Evolutionary conservation across 352 stramenopile species (phyloP).

Genomic region (Pythium utonaiense): DNA sequence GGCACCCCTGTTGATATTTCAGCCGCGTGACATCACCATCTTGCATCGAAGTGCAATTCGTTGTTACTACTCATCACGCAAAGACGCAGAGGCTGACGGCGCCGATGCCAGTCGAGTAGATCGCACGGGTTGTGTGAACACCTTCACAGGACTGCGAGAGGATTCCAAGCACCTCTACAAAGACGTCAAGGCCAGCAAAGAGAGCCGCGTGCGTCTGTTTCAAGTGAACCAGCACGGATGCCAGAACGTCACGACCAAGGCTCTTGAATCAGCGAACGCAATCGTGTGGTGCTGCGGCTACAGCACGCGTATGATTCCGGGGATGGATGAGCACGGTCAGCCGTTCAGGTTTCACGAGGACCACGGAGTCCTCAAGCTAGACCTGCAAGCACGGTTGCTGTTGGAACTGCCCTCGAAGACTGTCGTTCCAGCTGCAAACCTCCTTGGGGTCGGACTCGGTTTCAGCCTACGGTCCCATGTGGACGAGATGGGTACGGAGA

Average conservation of each 20-base stretch:
- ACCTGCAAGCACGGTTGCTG: constrained; percentile 53
- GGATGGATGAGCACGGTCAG: constrained; percentile 44
- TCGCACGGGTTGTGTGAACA: constrained; percentile 73
- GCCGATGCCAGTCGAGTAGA: constrained; percentile 53
- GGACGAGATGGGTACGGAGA: constrained; percentile 77
- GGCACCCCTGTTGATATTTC: constrained; percentile 27
- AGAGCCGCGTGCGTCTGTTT: constrained; percentile 66
- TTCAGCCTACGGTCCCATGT: constrained; percentile 74
- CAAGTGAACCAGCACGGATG: constrained; percentile 62
- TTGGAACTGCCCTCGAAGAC: constrained; percentile 6
- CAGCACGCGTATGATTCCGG: constrained; percentile 53
- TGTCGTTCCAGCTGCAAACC: constrained; percentile 9
- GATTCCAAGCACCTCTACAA: constrained; percentile 80
- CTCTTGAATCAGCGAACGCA: constrained; percentile 58
- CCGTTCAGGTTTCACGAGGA: constrained; percentile 41
- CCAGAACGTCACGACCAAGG: constrained; percentile 51
- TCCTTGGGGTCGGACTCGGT: constrained; percentile 73
- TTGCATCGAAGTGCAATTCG: constrained; percentile 72
- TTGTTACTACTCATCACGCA: constrained; percentile 75
- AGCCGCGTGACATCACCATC: constrained; percentile 76
- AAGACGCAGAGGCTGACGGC: constrained; percentile 73
- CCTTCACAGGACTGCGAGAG: constrained; percentile 80
- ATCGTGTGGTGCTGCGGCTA: constrained; percentile 87
- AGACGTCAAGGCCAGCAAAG: constrained; percentile 50
- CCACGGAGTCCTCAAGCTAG: constrained; percentile 66